Conservation (phyloP, 148 eudicot species). For the Heliamphora exappendiculata region DNA sequence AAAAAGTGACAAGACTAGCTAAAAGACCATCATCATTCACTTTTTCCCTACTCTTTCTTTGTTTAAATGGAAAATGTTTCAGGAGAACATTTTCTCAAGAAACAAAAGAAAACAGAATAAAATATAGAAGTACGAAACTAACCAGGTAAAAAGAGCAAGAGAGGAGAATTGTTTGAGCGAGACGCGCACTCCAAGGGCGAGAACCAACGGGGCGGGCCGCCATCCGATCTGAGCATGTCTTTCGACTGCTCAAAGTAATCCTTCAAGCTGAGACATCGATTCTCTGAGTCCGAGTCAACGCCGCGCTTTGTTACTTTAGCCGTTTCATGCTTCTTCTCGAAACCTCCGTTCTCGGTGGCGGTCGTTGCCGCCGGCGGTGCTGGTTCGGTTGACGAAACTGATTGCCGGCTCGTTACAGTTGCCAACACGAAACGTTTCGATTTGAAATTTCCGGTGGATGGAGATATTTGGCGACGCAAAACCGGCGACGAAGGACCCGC, state of each 20-base stretch:
- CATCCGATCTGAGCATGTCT: slow-evolving; percentile 25
- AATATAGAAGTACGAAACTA: not conserved
- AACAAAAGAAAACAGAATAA: not conserved
- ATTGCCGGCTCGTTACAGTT: not conserved
- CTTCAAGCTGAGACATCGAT: slow-evolving; percentile 13
- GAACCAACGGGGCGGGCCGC: slow-evolving; percentile 50
- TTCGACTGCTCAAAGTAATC: slow-evolving; percentile 39
- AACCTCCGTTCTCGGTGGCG: not conserved
- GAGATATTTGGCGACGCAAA: not conserved
- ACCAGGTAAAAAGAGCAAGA: slow-evolving; percentile 55
- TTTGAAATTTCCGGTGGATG: not conserved
- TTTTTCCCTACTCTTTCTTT: not conserved
- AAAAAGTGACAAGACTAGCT: not conserved
- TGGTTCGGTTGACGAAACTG: not conserved
- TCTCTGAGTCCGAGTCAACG: not conserved
- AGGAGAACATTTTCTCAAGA: not conserved
- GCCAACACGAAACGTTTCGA: not conserved
- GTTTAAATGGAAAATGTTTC: not conserved
- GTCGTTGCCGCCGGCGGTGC: not conserved
- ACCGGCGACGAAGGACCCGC: not conserved
- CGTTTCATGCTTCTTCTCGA: not conserved
- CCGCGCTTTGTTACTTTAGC: not conserved
- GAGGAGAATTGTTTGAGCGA: slow-evolving; percentile 24
- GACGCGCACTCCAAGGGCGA: slow-evolving; percentile 36
- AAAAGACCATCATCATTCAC: not conserved